Conservation (phyloP, 208 protist species). For the Wallacemonas sp. region DNA sequence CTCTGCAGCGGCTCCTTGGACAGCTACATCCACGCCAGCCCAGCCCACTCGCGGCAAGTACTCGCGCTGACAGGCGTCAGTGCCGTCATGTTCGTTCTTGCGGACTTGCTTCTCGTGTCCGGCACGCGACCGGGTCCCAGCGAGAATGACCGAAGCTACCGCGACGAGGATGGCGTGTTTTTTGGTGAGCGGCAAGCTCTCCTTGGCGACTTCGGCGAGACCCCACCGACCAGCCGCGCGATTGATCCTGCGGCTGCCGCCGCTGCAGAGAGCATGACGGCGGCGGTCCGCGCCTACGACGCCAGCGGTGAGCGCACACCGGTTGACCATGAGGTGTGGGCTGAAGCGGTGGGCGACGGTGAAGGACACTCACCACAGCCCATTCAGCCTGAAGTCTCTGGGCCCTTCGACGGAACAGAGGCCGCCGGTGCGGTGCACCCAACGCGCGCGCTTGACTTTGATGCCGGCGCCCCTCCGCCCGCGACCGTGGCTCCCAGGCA, state of each 20-base stretch:
- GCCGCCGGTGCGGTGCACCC: background rate
- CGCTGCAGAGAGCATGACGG: conserved; percentile 4
- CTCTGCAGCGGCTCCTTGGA: background rate
- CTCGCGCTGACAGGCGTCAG: conserved; percentile 4
- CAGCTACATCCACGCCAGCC: background rate
- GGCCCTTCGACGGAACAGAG: background rate
- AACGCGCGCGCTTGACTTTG: background rate
- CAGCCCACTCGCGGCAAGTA: conserved; percentile 8
- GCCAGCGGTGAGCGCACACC: background rate
- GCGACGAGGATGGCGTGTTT: background rate
- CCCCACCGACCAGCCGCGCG: background rate
- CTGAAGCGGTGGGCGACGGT: too few species aligned
- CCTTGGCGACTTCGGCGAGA: background rate
- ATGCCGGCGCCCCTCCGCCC: background rate
- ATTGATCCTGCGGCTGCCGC: background rate
- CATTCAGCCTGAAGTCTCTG: too few species aligned
- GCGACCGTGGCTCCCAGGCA: background rate
- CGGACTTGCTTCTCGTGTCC: background rate
- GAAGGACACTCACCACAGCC: background rate
- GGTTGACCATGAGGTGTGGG: background rate
- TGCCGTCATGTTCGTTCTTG: conserved; percentile 3
- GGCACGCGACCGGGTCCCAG: background rate
- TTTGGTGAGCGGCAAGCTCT: conserved; percentile 5
- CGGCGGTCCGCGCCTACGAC: background rate
- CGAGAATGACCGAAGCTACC: background rate